Base-by-base conservation (phyloP, 352 stramenopile genomes). In the Phytophthora cajani region DNA sequence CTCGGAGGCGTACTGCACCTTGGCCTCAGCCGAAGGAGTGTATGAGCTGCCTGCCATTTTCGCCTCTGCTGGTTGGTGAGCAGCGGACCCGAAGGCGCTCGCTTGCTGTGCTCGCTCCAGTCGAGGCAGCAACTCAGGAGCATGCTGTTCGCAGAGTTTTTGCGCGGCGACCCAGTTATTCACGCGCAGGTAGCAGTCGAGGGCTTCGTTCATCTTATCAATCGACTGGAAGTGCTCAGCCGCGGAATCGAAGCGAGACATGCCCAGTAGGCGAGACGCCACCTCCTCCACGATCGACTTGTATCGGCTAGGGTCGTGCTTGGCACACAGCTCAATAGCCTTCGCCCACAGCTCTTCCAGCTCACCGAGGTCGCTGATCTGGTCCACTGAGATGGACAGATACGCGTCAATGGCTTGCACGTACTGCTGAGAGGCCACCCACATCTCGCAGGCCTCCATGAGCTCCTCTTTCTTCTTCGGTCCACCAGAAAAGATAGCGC, bases 401-500 rank as follows among this genome's bases (percentile, higher is more conserved):
- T 98, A 98, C 12, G 90, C 91, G 62, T 98, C 93, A 50, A 98
- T 97, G 21, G 95, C 95, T 55, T 96, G 86, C 3, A 90, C 84
- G 60, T 94, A 98, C 63, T 98, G 87, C 62, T 94, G 80, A 12
- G 78, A 93, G 11, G 94, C 82, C 19, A 98, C 93, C 80, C 88
- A 97, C 65, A 90, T 92, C 65, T 96, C 81, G 46, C 87, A 97
- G 3, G 91, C 89, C 27, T 95, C 87, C 50, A 96, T 79, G 36
- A 96, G 73, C 54, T 95, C 87, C 52, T 94, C 81, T 62, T 96
- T 94, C 50, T 77, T 85, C 71, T 93, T 92, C 0, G 83, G 80
- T 5, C 82, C 86, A 8, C 89, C 78, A 0, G 84, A 92, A 67
- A 96, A 95, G 60, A 93, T 88, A 1, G 81, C 84, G 8, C 88